Conservation (phyloP, 495 filamentous ascomycete species). For the Letharia lupina region DNA sequence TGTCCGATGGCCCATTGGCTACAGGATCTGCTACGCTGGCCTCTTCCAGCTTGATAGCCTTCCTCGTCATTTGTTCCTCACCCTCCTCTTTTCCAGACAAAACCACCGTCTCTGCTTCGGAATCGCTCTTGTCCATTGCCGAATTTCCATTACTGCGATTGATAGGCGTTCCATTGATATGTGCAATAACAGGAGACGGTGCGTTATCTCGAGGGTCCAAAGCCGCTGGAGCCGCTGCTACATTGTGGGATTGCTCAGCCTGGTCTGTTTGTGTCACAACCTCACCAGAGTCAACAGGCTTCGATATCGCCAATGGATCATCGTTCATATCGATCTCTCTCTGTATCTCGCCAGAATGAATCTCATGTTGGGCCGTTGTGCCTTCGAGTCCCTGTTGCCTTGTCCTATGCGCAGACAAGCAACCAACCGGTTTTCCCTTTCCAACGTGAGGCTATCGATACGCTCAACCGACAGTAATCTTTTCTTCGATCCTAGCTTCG, state of each 20-base stretch:
- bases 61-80: slow-evolving; percentile 59
- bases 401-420: slow-evolving; percentile 18
- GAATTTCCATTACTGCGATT: slow-evolving; percentile 11
- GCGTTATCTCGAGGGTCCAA: neutral
- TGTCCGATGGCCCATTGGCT: slow-evolving; percentile 23
- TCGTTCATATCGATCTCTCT: slow-evolving; percentile 16
- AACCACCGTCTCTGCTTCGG: slow-evolving; percentile 75
- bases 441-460: slow-evolving; percentile 6
- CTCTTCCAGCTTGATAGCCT: slow-evolving; percentile 63
- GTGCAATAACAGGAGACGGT: slow-evolving; percentile 2
- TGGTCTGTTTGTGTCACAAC: neutral
- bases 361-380: slow-evolving; percentile 19
- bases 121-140: slow-evolving; percentile 48
- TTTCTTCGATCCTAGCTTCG: neutral
- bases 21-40: slow-evolving; percentile 34
- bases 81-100: slow-evolving; percentile 63
- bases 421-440: slow-evolving; percentile 8
- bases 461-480: slow-evolving; percentile 4
- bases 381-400: slow-evolving; percentile 17
- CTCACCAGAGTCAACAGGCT: slow-evolving; percentile 8
- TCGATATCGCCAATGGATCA: slow-evolving; percentile 13
- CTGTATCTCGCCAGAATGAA: slow-evolving; percentile 10
- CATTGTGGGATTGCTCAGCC: slow-evolving; percentile 6
- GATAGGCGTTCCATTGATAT: slow-evolving; percentile 7
- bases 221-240: slow-evolving; percentile 1